A percentile compares a stretch with the other conserved stretches of the same genome.
These are phyloP conservation scores for Barbatosphaeria neglecta DNA, from an alignment of 495 filamentous ascomycete species.

Conservation along the genomic window DNA sequence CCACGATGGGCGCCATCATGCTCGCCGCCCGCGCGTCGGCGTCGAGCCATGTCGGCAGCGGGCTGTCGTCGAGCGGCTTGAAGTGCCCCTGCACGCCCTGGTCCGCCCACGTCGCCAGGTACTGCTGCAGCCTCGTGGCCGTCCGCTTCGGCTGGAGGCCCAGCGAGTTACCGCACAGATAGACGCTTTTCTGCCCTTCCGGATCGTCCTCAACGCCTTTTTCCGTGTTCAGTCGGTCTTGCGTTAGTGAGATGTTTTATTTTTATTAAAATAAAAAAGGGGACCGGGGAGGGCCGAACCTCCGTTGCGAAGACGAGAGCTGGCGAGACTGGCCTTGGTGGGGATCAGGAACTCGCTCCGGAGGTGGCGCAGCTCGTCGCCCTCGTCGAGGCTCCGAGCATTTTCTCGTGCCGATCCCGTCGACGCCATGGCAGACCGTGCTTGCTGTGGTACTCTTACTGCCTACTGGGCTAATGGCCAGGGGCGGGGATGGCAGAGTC, in stretches of 20 bases:
- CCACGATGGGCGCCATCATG: slow-evolving; percentile 73
- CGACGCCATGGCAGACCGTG: not conserved
- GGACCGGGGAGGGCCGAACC: slow-evolving; percentile 18
- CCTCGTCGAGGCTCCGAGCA: slow-evolving; percentile 42
- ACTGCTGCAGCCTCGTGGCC: slow-evolving; percentile 56
- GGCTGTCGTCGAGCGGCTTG: slow-evolving; percentile 61
- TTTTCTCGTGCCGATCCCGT: not conserved
- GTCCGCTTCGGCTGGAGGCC: slow-evolving; percentile 76
- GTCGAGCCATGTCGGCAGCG: slow-evolving; percentile 70
- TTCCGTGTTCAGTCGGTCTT: not conserved
- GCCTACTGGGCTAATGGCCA: not conserved
- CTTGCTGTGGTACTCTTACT: not conserved
- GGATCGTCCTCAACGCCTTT: slow-evolving; percentile 11
- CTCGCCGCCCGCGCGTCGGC: slow-evolving; percentile 61
- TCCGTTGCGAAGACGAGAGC: slow-evolving; percentile 40
- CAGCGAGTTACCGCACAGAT: slow-evolving; percentile 94
- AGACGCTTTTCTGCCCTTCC: slow-evolving; percentile 32
- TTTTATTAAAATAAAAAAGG: not conserved
- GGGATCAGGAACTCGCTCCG: slow-evolving; percentile 78
- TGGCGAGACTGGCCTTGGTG: slow-evolving; percentile 62
- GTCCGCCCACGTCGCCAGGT: slow-evolving; percentile 77
- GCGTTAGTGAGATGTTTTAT: not conserved
- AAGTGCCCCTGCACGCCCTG: slow-evolving; percentile 96
- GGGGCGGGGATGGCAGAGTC: not conserved
- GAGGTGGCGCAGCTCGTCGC: slow-evolving; percentile 56